A percentile compares a stretch with the other conserved stretches of the same genome.
These are phyloP conservation scores for Crotalaria pallida DNA, from an alignment of 306 rosid species.

Conservation along the genomic window DNA sequence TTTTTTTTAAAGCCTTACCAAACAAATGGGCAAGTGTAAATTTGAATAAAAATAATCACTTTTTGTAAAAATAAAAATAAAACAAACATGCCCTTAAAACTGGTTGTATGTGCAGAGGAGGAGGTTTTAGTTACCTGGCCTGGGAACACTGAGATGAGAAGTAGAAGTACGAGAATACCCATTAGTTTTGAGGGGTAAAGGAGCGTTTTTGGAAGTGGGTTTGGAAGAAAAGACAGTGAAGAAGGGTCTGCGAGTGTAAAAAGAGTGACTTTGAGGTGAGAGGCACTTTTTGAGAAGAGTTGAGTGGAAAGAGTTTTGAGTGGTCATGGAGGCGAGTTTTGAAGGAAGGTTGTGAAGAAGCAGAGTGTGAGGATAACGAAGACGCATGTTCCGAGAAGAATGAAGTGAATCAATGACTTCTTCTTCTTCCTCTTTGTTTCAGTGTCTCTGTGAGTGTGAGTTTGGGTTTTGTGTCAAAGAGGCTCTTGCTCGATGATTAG, in stretches of 20 bases:
- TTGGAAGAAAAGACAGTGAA: slow-evolving; percentile 37
- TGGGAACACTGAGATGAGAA: slow-evolving; percentile 37
- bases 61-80: too few species aligned
- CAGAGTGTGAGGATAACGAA: slow-evolving; percentile 34
- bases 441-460: too few species aligned
- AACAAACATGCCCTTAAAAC: neutral
- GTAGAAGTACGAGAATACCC: slow-evolving; percentile 44
- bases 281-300: slow-evolving; percentile 16
- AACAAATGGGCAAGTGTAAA: too few species aligned
- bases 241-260: slow-evolving; percentile 19
- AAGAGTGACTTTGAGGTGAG: slow-evolving; percentile 23
- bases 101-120: neutral
- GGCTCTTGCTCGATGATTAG: neutral
- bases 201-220: slow-evolving; percentile 27
- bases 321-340: slow-evolving; percentile 33
- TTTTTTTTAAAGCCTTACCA: too few species aligned
- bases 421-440: neutral
- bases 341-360: slow-evolving; percentile 36
- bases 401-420: neutral
- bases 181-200: slow-evolving; percentile 50
- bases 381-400: slow-evolving; percentile 37
- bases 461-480: too few species aligned
- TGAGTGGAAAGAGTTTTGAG: slow-evolving; percentile 33
- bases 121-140: slow-evolving; percentile 29
- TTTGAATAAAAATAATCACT: too few species aligned